phyloP scores from a whole-genome alignment of 1,284 basidiomycete species.

The Cutaneotrichosporon spelunceum region DNA sequence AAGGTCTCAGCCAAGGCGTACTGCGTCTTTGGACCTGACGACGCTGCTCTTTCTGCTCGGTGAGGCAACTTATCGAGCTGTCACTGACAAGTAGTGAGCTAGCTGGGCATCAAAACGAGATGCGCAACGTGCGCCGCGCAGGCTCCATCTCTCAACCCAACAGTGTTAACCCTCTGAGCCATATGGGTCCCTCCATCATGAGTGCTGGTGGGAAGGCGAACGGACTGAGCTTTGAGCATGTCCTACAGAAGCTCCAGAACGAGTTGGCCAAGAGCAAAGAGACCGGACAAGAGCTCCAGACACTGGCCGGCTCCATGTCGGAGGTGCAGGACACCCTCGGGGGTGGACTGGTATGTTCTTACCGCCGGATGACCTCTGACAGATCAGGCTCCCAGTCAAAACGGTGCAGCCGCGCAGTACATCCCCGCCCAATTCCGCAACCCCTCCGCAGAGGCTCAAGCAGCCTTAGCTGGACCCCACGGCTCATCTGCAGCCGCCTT shows the following conservation, averaged over 20 bases:
- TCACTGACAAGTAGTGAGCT: constrained; percentile 37
- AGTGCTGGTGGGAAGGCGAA: constrained; percentile 48
- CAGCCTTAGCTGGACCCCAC: constrained; percentile 48
- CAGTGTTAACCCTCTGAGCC: constrained; percentile 24
- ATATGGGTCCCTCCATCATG: constrained; percentile 40
- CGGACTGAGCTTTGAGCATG: constrained; percentile 55
- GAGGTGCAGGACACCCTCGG: constrained; percentile 91
- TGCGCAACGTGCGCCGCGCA: constrained; percentile 23
- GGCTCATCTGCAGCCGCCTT: constrained; percentile 50
- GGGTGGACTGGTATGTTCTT: constrained; percentile 65
- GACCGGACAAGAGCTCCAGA: constrained; percentile 82
- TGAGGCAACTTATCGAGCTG: constrained; percentile 18
- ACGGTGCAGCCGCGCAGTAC: constrained; percentile 44
- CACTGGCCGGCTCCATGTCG: constrained; percentile 74
- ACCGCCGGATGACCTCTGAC: constrained; percentile 1
- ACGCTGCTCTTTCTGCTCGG: constrained; percentile 57
- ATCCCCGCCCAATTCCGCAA: constrained; percentile 48
- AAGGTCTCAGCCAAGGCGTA: constrained; percentile 94
- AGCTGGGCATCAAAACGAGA: constrained; percentile 43
- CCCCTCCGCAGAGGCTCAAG: constrained; percentile 43
- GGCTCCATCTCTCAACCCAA: constrained; percentile 10
- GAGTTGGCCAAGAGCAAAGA: constrained; percentile 93
- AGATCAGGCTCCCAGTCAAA: constrained; percentile 54
- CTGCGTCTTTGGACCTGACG: constrained; percentile 81
- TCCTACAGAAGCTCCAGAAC: constrained; percentile 57